Conservation (phyloP, 2,329 filamentous ascomycete genomes). For the Nannizziopsis barbatae region DNA sequence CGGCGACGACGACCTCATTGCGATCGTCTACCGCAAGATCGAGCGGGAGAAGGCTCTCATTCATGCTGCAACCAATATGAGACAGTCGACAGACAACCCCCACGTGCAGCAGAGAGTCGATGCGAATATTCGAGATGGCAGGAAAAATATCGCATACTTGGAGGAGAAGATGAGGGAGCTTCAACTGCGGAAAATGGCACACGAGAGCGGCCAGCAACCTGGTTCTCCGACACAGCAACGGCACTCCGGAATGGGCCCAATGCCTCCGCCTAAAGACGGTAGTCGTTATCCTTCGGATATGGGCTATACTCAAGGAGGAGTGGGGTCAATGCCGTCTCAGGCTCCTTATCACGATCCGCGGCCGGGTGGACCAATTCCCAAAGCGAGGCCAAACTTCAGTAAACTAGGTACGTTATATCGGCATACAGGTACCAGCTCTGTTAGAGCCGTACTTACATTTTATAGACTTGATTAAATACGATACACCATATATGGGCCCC, state of each 20-base stretch:
- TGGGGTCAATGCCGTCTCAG: slow-evolving; percentile 67
- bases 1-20: slow-evolving; percentile 52
- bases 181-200: slow-evolving; percentile 64
- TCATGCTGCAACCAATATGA: slow-evolving; percentile 87
- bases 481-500: slow-evolving; percentile 86
- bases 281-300: slow-evolving; percentile 44
- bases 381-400: slow-evolving; percentile 78
- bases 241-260: slow-evolving; percentile 37
- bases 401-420: slow-evolving; percentile 63
- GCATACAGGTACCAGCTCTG: neutral
- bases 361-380: slow-evolving; percentile 56
- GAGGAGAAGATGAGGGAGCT: slow-evolving; percentile 84
- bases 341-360: slow-evolving; percentile 67
- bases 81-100: slow-evolving; percentile 89
- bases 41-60: slow-evolving; percentile 93
- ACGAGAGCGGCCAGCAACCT: slow-evolving; percentile 26
- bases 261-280: slow-evolving; percentile 66
- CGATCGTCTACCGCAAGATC: slow-evolving; percentile 90
- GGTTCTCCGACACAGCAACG: slow-evolving; percentile 38
- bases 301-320: slow-evolving; percentile 50
- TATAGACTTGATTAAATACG: slow-evolving; percentile 96
- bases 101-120: slow-evolving; percentile 82
- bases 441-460: slow-evolving; percentile 14
- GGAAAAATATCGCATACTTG: slow-evolving; percentile 88
- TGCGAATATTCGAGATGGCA: slow-evolving; percentile 84